These are phyloP conservation scores for Lecanicillium sp. DNA, from an alignment of 2,329 filamentous ascomycete species.

Conservation along the genomic window DNA sequence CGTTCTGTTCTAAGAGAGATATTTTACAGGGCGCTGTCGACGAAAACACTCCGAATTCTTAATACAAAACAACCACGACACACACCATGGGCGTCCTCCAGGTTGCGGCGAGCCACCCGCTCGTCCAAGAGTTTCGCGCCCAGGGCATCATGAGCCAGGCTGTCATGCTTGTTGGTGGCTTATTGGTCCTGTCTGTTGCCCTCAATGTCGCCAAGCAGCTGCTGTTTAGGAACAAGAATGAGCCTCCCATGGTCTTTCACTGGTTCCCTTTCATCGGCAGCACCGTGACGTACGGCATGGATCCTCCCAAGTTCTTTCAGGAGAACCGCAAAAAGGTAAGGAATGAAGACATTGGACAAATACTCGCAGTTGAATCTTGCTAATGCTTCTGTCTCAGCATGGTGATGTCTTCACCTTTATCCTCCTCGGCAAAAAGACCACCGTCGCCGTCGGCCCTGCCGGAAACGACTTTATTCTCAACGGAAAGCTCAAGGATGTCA, in stretches of 20 bases:
- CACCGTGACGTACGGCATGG: slow-evolving; percentile 90
- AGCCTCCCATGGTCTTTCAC: slow-evolving; percentile 74
- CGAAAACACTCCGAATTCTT: slow-evolving; percentile 1
- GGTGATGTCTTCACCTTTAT: slow-evolving; percentile 88
- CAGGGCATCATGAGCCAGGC: slow-evolving; percentile 41
- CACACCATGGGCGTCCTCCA: slow-evolving; percentile 48
- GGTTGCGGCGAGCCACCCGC: slow-evolving; percentile 37
- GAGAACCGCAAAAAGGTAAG: slow-evolving; percentile 66
- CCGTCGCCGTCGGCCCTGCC: slow-evolving; percentile 70
- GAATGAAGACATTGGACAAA: too few relatives aligned
- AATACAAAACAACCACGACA: slow-evolving; percentile 2
- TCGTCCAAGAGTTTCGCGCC: slow-evolving; percentile 40
- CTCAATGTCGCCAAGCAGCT: slow-evolving; percentile 76
- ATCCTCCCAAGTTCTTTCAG: slow-evolving; percentile 82
- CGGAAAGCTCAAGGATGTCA: slow-evolving; percentile 82
- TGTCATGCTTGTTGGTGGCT: slow-evolving; percentile 30
- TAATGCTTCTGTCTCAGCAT: too few relatives aligned
- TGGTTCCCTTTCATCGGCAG: slow-evolving; percentile 79
- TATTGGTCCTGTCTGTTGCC: slow-evolving; percentile 51
- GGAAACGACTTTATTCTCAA: slow-evolving; percentile 91
- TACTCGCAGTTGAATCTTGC: too few relatives aligned
- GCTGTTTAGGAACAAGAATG: slow-evolving; percentile 72
- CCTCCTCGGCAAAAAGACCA: slow-evolving; percentile 81
- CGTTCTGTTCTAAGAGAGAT: too few relatives aligned
- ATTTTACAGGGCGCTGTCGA: neutral